Conservation (phyloP, 345 rosid genomes). For the Excoecaria cochinchinensis region DNA sequence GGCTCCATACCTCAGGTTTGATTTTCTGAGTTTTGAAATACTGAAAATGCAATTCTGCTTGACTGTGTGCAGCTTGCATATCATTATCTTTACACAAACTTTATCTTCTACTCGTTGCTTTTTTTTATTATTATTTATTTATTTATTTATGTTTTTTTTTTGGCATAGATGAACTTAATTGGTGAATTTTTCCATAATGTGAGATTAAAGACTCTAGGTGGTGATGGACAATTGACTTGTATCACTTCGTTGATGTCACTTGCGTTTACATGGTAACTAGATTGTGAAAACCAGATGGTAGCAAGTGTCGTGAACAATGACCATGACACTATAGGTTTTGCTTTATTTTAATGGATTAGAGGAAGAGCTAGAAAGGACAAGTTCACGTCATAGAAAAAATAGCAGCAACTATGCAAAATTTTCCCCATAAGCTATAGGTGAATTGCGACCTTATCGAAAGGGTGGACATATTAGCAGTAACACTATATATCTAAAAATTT, state of each 20-base stretch:
- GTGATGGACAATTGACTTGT: neutral
- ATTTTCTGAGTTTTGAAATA: neutral
- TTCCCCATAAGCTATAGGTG: neutral
- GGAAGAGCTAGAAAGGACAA: neutral
- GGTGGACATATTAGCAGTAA: neutral
- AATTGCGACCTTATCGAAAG: neutral
- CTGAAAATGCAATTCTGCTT: neutral
- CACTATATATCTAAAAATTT: neutral
- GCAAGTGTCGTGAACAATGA: neutral
- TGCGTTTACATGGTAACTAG: neutral
- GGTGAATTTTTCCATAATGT: neutral
- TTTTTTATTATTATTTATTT: neutral
- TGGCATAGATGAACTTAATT: neutral
- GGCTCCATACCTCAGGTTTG: constrained; percentile 79
- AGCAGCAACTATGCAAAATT: neutral
- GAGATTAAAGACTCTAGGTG: neutral
- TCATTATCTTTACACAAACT: neutral
- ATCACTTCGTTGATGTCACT: neutral
- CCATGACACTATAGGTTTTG: neutral
- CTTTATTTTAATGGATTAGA: neutral
- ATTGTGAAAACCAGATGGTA: neutral
- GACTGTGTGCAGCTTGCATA: neutral
- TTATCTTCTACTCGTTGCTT: neutral
- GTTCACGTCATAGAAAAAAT: neutral
- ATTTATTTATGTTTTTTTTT: neutral